Conservation (phyloP, 2,329 filamentous ascomycete species). For the Sarocladium kiliense region DNA sequence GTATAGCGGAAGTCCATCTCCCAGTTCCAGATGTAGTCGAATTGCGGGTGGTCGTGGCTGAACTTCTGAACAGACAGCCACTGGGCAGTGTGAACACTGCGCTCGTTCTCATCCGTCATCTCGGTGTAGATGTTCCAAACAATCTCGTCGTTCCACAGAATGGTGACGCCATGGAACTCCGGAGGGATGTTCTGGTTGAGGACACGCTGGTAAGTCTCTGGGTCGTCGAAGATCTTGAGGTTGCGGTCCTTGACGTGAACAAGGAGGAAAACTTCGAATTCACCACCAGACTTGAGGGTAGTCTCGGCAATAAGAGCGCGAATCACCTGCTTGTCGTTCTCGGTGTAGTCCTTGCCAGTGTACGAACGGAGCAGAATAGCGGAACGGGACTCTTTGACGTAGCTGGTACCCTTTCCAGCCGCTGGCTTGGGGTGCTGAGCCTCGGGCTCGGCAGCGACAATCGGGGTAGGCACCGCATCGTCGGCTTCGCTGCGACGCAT, state of each 20-base stretch:
- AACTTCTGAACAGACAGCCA: conserved; percentile 74
- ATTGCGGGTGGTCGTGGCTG: conserved; percentile 69
- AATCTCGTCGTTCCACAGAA: conserved; percentile 70
- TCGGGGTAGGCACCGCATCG: conserved; percentile 10
- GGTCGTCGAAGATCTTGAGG: conserved; percentile 53
- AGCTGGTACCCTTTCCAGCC: conserved; percentile 11
- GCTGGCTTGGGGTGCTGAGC: neutral
- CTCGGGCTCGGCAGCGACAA: conserved; percentile 8
- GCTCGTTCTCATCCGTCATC: conserved; percentile 55
- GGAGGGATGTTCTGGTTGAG: conserved; percentile 59
- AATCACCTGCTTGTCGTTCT: conserved; percentile 74
- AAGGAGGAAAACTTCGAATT: conserved; percentile 76
- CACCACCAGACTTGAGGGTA: conserved; percentile 67
- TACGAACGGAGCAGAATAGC: conserved; percentile 74
- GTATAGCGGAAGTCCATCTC: conserved; percentile 77
- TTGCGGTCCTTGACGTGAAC: conserved; percentile 68
- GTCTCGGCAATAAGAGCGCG: conserved; percentile 76
- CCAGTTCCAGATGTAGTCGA: conserved; percentile 83
- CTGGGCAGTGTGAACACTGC: conserved; percentile 55
- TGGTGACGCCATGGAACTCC: conserved; percentile 65
- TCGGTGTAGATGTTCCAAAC: conserved; percentile 74
- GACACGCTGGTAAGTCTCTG: conserved; percentile 52
- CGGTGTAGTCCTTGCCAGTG: conserved; percentile 68
- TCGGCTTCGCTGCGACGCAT: conserved; percentile 2
- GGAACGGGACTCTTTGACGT: conserved; percentile 48